Base-by-base conservation (phyloP, 2,329 filamentous ascomycete genomes). In the Epichloe hybrida region DNA sequence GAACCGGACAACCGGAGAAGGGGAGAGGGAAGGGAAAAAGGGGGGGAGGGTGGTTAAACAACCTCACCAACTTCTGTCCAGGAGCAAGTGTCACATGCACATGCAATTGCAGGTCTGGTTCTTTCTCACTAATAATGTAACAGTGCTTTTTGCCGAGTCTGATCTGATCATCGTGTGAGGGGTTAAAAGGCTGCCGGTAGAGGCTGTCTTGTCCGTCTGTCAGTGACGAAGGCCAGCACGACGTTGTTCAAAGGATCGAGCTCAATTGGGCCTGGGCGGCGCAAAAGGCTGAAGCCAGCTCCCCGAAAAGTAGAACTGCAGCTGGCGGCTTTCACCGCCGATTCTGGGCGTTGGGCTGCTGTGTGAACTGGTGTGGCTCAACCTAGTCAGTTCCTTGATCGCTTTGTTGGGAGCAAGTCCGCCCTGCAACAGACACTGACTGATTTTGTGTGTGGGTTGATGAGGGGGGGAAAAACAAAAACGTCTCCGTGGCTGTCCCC, bases 291-390 rank as follows among this genome's bases (percentile, higher is more conserved):
- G 38, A 49, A 36, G 20, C 42, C 11, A 20, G 40, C 35, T 41
- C 41, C 47, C 47, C 34, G 11, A n/a, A 46, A 9, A 34, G 47
- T 43, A 38, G 27, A 43, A 37, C 47, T 52, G 51, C 51, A 52
- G 47, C 42, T 15, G 47, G 13, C n/a, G 37, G 31, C 43, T 41
- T 52, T 52, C 47, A 52, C 51, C 47, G 51, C 51, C 34, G 38
- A 42, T 46, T 49, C 46, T 31, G 23, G 34, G 13, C 8, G 27
- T 27, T 49, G 40, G 11, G n/a, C 27, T 42, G 17, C n/a, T 42
- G n/a, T 6, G 40, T 23, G 40, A 42, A 12, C 12, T 27, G 40
- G 40, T 42, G 40, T 42, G 40, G 40, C 40, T 42, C 40, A 21
- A 42, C 21, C n/a, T 13, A 20, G 39, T 49, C 15, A 20, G 39